Evolutionary conservation across 768 basidiomycete species (phyloP).

Genomic region (Auricularia auricula-judae): DNA sequence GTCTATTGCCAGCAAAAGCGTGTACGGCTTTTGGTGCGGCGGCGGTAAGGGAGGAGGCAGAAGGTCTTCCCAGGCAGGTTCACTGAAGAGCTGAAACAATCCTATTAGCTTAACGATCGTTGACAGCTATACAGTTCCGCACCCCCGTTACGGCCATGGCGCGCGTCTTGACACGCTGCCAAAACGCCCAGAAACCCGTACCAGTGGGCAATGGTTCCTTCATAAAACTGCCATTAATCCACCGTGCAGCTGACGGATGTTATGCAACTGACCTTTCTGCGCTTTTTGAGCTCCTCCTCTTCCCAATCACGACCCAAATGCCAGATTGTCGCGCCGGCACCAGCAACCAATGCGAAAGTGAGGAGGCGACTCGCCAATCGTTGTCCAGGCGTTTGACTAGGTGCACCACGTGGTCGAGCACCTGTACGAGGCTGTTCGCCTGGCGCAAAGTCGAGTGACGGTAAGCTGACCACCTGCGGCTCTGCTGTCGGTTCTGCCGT

Average conservation of each 20-base stretch:
- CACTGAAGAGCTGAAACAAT: constrained; percentile 64
- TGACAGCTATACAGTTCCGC: constrained; percentile 16
- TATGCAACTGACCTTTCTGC: constrained; percentile 42
- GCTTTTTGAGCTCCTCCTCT: constrained; percentile 51
- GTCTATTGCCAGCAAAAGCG: constrained; percentile 82
- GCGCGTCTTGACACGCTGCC: constrained; percentile 51
- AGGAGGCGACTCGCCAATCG: neutral
- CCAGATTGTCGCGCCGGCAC: constrained; percentile 42
- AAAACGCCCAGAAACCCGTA: constrained; percentile 33
- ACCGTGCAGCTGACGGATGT: neutral
- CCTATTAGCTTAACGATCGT: neutral
- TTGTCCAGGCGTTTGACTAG: neutral
- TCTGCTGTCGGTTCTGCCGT: neutral
- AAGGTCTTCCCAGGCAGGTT: constrained; percentile 88
- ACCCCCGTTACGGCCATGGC: constrained; percentile 62
- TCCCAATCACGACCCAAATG: constrained; percentile 77
- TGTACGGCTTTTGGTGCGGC: constrained; percentile 83
- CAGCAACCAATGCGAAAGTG: constrained; percentile 34
- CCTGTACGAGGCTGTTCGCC: neutral
- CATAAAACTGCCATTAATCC: neutral
- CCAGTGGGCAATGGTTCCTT: constrained; percentile 1
- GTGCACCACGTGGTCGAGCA: neutral
- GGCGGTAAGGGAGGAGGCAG: constrained; percentile 78
- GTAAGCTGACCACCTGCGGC: neutral
- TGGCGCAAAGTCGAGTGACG: neutral